Percentiles rank a stretch among this genome's conserved stretches.
phyloP scores from a whole-genome alignment of 2,329 filamentous ascomycete genomes.

The Calonectria crousiana region DNA sequence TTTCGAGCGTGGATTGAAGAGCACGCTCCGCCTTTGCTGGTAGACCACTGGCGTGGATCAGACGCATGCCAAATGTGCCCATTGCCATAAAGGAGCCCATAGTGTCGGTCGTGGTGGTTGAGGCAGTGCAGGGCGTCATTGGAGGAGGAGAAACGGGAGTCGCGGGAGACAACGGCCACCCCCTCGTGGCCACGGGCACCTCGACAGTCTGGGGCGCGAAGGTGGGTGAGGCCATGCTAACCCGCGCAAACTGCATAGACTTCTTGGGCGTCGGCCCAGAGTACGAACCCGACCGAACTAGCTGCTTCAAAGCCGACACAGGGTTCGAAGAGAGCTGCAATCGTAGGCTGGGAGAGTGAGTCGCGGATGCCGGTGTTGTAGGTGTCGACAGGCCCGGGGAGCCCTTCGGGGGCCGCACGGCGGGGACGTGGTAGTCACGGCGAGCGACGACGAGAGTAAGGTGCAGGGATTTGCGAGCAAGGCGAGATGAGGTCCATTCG shows the following conservation, averaged over 20 bases:
- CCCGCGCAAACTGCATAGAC: slow-evolving; percentile 37
- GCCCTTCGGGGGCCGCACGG: slow-evolving; percentile 39
- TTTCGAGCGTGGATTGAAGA: slow-evolving; percentile 62
- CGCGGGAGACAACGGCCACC: slow-evolving; percentile 52
- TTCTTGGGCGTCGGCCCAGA: slow-evolving; percentile 37
- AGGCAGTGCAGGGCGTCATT: slow-evolving; percentile 61
- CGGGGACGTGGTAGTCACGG: slow-evolving; percentile 68
- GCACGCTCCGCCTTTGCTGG: slow-evolving; percentile 60
- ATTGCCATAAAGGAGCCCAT: slow-evolving; percentile 48
- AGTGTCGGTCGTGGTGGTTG: slow-evolving; percentile 50
- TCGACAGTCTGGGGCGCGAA: slow-evolving; percentile 47
- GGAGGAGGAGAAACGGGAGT: slow-evolving; percentile 57
- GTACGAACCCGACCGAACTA: slow-evolving; percentile 45
- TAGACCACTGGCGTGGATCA: slow-evolving; percentile 63
- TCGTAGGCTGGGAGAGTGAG: slow-evolving; percentile 45
- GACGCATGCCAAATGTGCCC: slow-evolving; percentile 60
- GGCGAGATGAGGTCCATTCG: slow-evolving; percentile 68
- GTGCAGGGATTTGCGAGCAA: slow-evolving; percentile 67
- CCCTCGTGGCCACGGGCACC: slow-evolving; percentile 40
- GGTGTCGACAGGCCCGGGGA: slow-evolving; percentile 37
- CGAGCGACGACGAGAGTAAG: slow-evolving; percentile 70
- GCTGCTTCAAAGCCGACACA: slow-evolving; percentile 48
- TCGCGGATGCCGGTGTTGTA: slow-evolving; percentile 48
- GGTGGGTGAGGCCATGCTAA: slow-evolving; percentile 49
- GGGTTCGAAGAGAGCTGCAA: slow-evolving; percentile 48